Evolutionary conservation across 2,329 filamentous ascomycete genomes (phyloP), one percentile per base, ranked within the genome.

Genomic region (Coniochaeta ligniaria): DNA sequence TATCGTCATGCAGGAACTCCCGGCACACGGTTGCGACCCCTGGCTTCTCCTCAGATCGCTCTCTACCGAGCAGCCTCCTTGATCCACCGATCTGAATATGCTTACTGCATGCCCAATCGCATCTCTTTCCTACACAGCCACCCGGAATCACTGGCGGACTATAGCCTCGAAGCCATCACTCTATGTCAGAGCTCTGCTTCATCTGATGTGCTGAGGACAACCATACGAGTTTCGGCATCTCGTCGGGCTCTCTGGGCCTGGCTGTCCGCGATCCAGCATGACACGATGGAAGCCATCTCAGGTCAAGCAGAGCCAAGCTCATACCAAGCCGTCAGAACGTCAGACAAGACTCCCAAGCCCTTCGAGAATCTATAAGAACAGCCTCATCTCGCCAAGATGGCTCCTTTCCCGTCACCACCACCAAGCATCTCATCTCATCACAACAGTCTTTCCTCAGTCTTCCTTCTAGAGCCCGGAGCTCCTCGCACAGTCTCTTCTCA

Each of bases 171-270:
- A 17, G 8, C 26, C 36, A 14, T 57, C 38, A 54, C 47, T 35
- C 28, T 54, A 60, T 57, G 62, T 65, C 62, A 57, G 63, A 63
- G 60, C 59, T 60, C 31, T 63, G 63, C 64, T 64, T 65, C 64
- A 65, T 63, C 64, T 63, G 63, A 64, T 64, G 58, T 65, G 43
- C 59, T 65, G 36, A 43, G 52, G 11, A 31, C 47, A 20, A 9
- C n/a, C 20, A 47, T 47, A 47, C 43, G 43, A 47, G 43, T 24
- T 47, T 22, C 43, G 43, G 38, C 38, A n/a, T 41, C 38, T n/a
- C 38, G 9, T 41, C 38, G 17, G n/a, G 16, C 6, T 41, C 38
- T 6, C 9, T 20, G 8, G 6, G 6, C 24, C 16, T 33, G 7
- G n/a, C 26, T 24, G 28, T 26, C 28, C 22, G 3, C 3, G 58